Percentiles rank a stretch among this genome's conserved stretches.
phyloP scores from a whole-genome alignment of 179 eudicot genomes.

The Heliamphora pulchella region DNA sequence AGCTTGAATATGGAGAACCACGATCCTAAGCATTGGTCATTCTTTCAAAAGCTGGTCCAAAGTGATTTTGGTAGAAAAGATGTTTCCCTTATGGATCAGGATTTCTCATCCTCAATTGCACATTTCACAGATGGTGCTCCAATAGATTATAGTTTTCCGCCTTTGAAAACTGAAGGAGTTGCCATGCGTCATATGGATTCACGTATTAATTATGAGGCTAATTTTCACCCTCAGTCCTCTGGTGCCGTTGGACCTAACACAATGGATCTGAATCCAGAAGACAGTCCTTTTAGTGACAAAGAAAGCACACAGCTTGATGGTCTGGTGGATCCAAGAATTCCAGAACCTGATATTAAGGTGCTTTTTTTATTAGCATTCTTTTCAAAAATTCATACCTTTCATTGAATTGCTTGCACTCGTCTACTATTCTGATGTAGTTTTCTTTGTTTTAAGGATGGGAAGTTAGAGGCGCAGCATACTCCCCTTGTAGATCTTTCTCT shows the following conservation, averaged over 20 bases:
- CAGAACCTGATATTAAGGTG: slow-evolving; percentile 16
- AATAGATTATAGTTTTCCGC: slow-evolving; percentile 22
- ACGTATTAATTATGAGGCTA: slow-evolving; percentile 14
- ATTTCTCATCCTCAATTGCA: slow-evolving; percentile 24
- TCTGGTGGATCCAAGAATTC: slow-evolving; percentile 7
- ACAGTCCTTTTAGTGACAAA: slow-evolving; percentile 3
- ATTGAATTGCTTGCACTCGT: neutral
- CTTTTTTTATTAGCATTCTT: slow-evolving; percentile 4
- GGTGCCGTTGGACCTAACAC: slow-evolving; percentile 17
- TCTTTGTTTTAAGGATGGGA: slow-evolving; percentile 3
- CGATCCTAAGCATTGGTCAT: slow-evolving; percentile 82
- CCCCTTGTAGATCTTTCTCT: slow-evolving; percentile 59
- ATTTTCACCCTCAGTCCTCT: slow-evolving; percentile 18
- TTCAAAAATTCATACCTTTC: neutral
- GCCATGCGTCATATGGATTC: slow-evolving; percentile 14
- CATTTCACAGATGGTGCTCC: slow-evolving; percentile 9
- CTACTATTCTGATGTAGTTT: slow-evolving; percentile 6
- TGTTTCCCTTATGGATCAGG: slow-evolving; percentile 50
- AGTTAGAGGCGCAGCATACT: slow-evolving; percentile 17
- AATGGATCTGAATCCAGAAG: slow-evolving; percentile 18
- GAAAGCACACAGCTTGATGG: slow-evolving; percentile 4
- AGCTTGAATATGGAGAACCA: slow-evolving; percentile 80
- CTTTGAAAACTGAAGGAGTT: slow-evolving; percentile 19
- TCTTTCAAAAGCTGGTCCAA: slow-evolving; percentile 75
- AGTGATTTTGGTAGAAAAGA: slow-evolving; percentile 51